Conservation (phyloP, 768 basidiomycete genomes). For the Hypholoma fasciculare region DNA sequence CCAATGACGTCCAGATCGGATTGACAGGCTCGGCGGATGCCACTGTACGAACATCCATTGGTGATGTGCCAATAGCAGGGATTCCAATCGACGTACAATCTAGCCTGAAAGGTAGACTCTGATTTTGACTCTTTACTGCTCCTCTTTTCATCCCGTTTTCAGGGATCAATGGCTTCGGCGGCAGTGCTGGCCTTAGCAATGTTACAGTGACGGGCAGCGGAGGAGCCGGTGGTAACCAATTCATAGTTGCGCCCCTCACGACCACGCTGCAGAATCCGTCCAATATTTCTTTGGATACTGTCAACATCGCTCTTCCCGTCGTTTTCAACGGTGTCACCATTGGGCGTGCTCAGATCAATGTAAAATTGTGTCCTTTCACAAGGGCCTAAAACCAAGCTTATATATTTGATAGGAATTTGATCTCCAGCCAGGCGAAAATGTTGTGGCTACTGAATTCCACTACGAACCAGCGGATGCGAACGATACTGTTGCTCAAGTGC, state of each 20-base stretch:
- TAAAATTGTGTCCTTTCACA: conserved; percentile 27
- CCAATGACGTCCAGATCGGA: conserved; percentile 39
- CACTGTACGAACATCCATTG: conserved; percentile 59
- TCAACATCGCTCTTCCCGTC: conserved; percentile 57
- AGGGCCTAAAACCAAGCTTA: background rate
- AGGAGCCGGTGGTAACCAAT: conserved; percentile 59
- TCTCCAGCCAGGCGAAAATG: conserved; percentile 58
- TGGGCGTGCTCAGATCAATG: conserved; percentile 59
- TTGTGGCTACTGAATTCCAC: conserved; percentile 58
- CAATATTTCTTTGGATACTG: conserved; percentile 62
- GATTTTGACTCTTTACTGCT: background rate
- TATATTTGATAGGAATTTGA: conserved; percentile 43
- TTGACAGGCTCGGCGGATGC: conserved; percentile 61
- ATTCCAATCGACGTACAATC: conserved; percentile 66
- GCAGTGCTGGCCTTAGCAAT: conserved; percentile 50
- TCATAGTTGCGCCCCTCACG: conserved; percentile 56
- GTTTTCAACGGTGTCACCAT: conserved; percentile 55
- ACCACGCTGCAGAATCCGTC: conserved; percentile 66
- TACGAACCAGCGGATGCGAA: conserved; percentile 67
- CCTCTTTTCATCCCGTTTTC: background rate
- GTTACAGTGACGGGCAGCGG: conserved; percentile 67
- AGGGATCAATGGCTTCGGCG: conserved; percentile 65
- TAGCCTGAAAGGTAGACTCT: conserved; percentile 44
- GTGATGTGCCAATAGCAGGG: conserved; percentile 62
- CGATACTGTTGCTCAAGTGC: conserved; percentile 60